These are phyloP conservation scores for Pontederia paniculata DNA, from an alignment of 176 grass and related monocot species.

Conservation along the genomic window DNA sequence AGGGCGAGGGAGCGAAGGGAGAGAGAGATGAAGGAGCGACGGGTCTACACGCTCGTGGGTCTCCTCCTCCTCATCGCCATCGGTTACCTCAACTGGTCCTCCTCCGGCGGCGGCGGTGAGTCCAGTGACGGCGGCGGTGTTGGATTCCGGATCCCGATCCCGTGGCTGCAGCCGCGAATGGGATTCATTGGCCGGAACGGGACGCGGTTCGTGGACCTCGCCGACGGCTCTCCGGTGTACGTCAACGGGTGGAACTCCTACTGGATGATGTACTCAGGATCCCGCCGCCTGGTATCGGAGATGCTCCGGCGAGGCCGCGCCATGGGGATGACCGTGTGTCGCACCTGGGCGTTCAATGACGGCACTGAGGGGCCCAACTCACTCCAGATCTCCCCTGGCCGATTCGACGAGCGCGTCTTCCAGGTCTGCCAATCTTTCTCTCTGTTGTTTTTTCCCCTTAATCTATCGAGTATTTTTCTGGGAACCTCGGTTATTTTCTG, in stretches of 20 bases:
- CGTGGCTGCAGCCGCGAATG: constrained; percentile 78
- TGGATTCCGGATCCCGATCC: constrained; percentile 47
- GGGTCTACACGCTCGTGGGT: background rate
- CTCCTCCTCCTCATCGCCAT: background rate
- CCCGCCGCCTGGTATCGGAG: constrained; percentile 31
- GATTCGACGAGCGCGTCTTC: constrained; percentile 57
- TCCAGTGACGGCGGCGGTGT: background rate
- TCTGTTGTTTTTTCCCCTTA: background rate
- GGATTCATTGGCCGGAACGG: constrained; percentile 43
- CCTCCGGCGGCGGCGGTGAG: background rate
- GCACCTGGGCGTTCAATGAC: constrained; percentile 78
- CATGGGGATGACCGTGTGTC: constrained; percentile 72
- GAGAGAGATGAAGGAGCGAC: background rate
- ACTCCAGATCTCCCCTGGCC: constrained; percentile 79
- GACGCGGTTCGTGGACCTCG: constrained; percentile 54
- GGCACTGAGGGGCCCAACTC: constrained; percentile 38
- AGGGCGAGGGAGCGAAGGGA: background rate
- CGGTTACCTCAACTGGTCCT: background rate
- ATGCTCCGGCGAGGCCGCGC: constrained; percentile 60
- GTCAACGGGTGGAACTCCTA: constrained; percentile 97
- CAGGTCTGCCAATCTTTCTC: constrained; percentile 31
- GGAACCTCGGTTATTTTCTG: background rate
- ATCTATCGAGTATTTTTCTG: background rate
- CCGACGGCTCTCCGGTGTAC: constrained; percentile 45
- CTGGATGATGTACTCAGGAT: constrained; percentile 55